Percentiles rank a stretch among this genome's conserved stretches.
phyloP scores from a whole-genome alignment of 306 rosid species.

The Cucurbita argyrosperma region DNA sequence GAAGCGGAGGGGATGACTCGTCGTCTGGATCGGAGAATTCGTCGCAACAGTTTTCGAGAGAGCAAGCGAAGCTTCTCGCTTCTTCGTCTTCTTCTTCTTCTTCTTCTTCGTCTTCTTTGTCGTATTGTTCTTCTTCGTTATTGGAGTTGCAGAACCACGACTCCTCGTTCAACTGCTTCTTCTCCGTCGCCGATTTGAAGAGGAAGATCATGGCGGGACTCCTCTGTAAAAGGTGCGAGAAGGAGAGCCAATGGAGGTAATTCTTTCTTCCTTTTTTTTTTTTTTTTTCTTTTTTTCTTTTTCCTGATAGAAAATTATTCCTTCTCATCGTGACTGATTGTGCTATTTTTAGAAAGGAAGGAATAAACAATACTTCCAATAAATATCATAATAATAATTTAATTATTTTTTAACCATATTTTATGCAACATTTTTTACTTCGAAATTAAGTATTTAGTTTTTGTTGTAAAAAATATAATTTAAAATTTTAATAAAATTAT shows the following conservation, averaged over 20 bases:
- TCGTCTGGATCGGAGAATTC: conserved; percentile 30
- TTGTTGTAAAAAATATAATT: too few species aligned
- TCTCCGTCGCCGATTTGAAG: conserved; percentile 88
- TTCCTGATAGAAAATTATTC: conserved; percentile 23
- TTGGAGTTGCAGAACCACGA: conserved; percentile 23
- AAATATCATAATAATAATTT: too few species aligned
- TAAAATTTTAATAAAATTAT: too few species aligned
- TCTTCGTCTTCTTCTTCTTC: conserved; percentile 6
- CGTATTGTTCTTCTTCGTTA: not conserved
- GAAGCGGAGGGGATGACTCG: conserved; percentile 24
- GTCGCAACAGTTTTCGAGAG: conserved; percentile 51
- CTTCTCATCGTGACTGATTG: not conserved
- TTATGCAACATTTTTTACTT: too few species aligned
- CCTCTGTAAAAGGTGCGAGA: conserved; percentile 46
- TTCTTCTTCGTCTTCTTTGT: conserved; percentile 10
- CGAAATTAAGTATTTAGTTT: too few species aligned
- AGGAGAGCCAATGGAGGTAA: conserved; percentile 97
- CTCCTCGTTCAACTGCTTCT: conserved; percentile 78
- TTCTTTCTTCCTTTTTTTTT: not conserved
- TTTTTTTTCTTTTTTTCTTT: conserved; percentile 4
- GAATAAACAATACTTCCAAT: not conserved
- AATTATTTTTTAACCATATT: too few species aligned
- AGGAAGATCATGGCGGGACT: conserved; percentile 78
- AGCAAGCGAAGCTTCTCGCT: conserved; percentile 56
- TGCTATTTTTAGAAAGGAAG: not conserved